These are phyloP conservation scores for Fusarium sp. DNA, from an alignment of 2,329 filamentous ascomycete species.

Conservation along the genomic window DNA sequence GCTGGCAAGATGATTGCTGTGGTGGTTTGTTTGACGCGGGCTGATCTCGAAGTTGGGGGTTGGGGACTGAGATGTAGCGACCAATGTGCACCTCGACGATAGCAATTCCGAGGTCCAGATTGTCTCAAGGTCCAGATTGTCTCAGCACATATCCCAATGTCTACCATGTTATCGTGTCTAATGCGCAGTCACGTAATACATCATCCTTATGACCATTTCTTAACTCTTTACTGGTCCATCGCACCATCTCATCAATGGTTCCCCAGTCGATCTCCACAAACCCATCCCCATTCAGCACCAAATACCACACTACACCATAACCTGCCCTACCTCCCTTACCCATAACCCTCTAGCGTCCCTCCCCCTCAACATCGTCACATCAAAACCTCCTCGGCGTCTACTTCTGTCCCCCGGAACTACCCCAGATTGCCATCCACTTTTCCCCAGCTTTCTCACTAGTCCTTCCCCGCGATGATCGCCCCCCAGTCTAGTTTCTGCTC, in stretches of 20 bases:
- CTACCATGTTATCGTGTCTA: neutral
- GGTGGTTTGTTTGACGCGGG: no score
- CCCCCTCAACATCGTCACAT: constrained; percentile 13
- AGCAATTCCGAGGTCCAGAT: neutral
- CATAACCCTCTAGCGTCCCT: constrained; percentile 6
- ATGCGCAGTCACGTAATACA: neutral
- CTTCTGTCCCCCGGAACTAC: constrained; percentile 30
- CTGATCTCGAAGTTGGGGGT: no score
- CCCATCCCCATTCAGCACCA: constrained; percentile 6
- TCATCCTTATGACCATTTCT: neutral
- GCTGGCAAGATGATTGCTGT: no score
- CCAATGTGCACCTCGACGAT: no score
- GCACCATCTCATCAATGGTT: neutral
- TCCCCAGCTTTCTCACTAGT: constrained; percentile 17
- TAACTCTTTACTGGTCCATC: neutral
- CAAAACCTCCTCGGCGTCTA: constrained; percentile 22
- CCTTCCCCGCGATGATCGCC: constrained; percentile 28
- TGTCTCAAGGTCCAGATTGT: neutral
- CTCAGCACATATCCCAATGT: neutral
- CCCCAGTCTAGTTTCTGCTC: neutral
- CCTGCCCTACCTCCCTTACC: neutral
- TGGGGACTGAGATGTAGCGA: no score
- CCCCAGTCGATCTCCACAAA: constrained; percentile 14
- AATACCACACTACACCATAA: constrained; percentile 19
- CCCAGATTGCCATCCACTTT: constrained; percentile 8